Conservation (phyloP, 805 yeast genomes). For the Yarrowia porcina region DNA sequence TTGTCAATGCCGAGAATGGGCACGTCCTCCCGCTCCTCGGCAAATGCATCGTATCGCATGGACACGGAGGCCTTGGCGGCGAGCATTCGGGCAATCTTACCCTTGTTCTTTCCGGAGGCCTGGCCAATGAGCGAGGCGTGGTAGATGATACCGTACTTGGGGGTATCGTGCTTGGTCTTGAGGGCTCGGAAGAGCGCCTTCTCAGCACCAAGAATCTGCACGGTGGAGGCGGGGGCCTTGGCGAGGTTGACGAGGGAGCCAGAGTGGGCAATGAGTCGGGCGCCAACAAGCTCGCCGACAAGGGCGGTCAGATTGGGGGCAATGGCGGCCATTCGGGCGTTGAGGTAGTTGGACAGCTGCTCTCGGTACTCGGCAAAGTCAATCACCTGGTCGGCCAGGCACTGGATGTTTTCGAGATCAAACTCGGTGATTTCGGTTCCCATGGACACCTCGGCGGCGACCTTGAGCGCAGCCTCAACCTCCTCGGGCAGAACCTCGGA, state of each 20-base stretch:
- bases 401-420: constrained; percentile 86
- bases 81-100: constrained; percentile 96
- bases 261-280: constrained; percentile 95
- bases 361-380: constrained; percentile 87
- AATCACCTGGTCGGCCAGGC: constrained; percentile 92
- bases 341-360: constrained; percentile 76
- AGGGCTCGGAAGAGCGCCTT: constrained; percentile 94
- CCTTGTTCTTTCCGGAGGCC: constrained; percentile 95
- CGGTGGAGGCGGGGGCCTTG: constrained; percentile 98
- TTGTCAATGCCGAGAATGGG: constrained; percentile 91
- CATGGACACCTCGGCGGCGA: constrained; percentile 96
- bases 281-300: constrained; percentile 99
- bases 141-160: constrained; percentile 92
- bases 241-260: constrained; percentile 96
- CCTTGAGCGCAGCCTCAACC: constrained; percentile 47
- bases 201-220: constrained; percentile 96
- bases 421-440: constrained; percentile 96
- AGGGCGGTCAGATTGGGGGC: constrained; percentile 96
- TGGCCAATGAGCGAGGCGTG: constrained; percentile 92
- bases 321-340: constrained; percentile 95
- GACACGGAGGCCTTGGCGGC: constrained; percentile 99
- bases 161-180: constrained; percentile 95
- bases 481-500: constrained; percentile 91
- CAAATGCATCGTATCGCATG: constrained; percentile 90
- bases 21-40: constrained; percentile 88